These are phyloP conservation scores for Mycena capillaripes DNA, from an alignment of 768 basidiomycete species.

Conservation along the genomic window DNA sequence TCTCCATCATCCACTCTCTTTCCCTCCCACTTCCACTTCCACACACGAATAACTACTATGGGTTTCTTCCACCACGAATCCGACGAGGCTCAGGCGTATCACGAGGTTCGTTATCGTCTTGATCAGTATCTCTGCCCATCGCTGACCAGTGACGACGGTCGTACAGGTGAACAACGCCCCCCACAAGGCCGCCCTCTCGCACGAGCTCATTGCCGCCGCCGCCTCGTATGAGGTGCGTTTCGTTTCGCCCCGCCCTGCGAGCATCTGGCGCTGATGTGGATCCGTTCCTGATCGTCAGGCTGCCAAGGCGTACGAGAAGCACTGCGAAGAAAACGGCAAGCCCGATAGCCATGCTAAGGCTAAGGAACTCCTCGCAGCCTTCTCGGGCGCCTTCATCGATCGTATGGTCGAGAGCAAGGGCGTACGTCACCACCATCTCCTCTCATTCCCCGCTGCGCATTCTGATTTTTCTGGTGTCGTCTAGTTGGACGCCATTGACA, in stretches of 20 bases:
- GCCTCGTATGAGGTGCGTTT: conserved; percentile 69
- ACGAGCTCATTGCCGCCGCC: conserved; percentile 77
- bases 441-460: background rate
- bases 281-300: conserved; percentile 53
- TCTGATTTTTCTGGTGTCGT: background rate
- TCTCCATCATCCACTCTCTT: background rate
- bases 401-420: conserved; percentile 64
- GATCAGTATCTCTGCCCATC: background rate
- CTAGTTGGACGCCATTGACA: background rate
- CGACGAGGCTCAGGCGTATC: conserved; percentile 1
- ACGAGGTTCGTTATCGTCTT: background rate
- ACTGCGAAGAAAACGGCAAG: conserved; percentile 55
- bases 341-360: conserved; percentile 54
- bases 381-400: conserved; percentile 57
- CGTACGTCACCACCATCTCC: conserved; percentile 43
- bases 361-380: conserved; percentile 62
- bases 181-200: conserved; percentile 71
- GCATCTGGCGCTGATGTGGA: too few relatives aligned
- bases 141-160: background rate
- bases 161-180: conserved; percentile 17
- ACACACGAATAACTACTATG: background rate
- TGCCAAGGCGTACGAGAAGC: conserved; percentile 67
- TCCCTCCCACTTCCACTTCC: background rate
- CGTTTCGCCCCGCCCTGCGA: too few relatives aligned
- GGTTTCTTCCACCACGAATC: background rate